phyloP scores from a whole-genome alignment of 495 filamentous ascomycete species.

The Opeltia flavorubescens region DNA sequence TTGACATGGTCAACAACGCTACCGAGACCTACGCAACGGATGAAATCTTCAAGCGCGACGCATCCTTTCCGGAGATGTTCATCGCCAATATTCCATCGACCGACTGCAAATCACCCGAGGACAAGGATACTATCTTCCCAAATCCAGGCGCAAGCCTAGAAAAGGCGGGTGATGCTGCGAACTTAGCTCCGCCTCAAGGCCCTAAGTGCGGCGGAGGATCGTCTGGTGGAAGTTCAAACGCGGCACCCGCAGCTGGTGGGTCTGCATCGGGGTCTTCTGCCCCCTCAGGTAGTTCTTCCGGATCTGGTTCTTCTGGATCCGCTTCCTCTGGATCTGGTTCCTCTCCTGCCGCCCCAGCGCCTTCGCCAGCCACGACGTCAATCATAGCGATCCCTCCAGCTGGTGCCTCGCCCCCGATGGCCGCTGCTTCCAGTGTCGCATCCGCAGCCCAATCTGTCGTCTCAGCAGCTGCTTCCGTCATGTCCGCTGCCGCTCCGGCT shows the following conservation, averaged over 20 bases:
- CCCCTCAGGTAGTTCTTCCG: neutral
- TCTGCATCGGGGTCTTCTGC: neutral
- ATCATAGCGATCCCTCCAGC: too few relatives aligned
- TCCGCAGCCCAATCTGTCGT: too few relatives aligned
- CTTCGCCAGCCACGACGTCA: neutral
- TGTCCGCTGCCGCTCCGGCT: neutral
- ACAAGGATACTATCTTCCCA: slow-evolving; percentile 12
- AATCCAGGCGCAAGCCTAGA: slow-evolving; percentile 11
- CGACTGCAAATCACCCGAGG: slow-evolving; percentile 22
- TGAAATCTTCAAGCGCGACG: slow-evolving; percentile 10
- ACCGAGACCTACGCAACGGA: neutral
- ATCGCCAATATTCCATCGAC: slow-evolving; percentile 35
- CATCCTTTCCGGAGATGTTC: slow-evolving; percentile 36
- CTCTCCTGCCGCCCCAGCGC: neutral
- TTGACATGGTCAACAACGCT: neutral
- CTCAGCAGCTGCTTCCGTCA: neutral
- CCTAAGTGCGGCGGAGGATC: neutral
- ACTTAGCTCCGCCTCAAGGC: neutral
- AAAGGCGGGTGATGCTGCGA: neutral
- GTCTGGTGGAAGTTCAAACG: neutral
- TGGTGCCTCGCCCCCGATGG: too few relatives aligned
- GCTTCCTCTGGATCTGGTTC: neutral
- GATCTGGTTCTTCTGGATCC: neutral
- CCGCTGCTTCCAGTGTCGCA: too few relatives aligned
- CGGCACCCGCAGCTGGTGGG: neutral